A percentile compares a stretch with the other conserved stretches of the same genome.
These are phyloP conservation scores for Thuja plicata DNA, from an alignment of 83 land plant species.

Conservation along the genomic window DNA sequence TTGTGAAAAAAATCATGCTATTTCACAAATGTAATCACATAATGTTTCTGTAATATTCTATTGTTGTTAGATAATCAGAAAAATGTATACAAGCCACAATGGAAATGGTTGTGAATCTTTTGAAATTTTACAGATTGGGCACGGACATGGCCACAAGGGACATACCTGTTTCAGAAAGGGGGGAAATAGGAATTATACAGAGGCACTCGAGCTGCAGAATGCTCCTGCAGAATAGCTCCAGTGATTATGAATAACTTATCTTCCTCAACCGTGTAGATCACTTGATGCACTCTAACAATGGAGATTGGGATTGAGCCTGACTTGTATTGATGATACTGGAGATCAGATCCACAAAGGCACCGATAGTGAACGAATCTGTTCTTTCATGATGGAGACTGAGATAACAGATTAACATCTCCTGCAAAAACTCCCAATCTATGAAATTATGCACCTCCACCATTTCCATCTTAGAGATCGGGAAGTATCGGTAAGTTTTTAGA, in stretches of 20 bases:
- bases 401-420: slow-evolving; percentile 54
- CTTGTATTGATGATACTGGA: background rate
- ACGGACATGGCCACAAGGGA: background rate
- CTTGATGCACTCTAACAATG: background rate
- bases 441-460: slow-evolving; percentile 24
- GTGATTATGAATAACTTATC: too few relatives aligned
- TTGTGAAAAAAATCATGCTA: too few relatives aligned
- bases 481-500: slow-evolving; percentile 23
- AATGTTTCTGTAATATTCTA: too few relatives aligned
- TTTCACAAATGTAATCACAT: too few relatives aligned
- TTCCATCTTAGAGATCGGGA: slow-evolving; percentile 33
- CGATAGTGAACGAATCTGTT: slow-evolving; percentile 28
- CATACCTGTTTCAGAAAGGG: background rate
- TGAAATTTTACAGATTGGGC: background rate
- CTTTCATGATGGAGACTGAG: slow-evolving; percentile 39
- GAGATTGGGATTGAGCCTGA: background rate
- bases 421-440: slow-evolving; percentile 58
- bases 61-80: too few relatives aligned
- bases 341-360: slow-evolving; percentile 44
- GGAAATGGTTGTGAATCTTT: too few relatives aligned
- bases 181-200: too few relatives aligned
- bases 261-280: background rate
- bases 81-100: background rate
- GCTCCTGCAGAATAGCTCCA: too few relatives aligned
- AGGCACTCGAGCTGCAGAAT: too few relatives aligned